Base-by-base conservation (phyloP, 805 yeast species). In the Saccharomycopsis lassenensis region DNA sequence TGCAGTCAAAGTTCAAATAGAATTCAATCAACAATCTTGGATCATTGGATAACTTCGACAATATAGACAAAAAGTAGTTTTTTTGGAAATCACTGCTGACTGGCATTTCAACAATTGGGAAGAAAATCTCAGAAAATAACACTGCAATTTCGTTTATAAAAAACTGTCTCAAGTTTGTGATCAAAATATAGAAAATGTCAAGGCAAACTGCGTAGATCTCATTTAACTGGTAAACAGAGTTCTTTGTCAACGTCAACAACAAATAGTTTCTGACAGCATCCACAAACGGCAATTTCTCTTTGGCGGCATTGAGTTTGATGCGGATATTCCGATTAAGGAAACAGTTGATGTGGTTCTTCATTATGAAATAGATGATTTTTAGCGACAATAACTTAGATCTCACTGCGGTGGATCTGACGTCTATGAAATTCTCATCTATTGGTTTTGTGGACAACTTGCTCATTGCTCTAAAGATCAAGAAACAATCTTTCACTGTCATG, bases 1-100 rank as follows among this genome's bases (percentile, higher is more conserved):
- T 95, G 63, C 99, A 91, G 57, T 91, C 99, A 56, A 91, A 93
- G 57, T 91, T 91, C 50, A 91, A 67, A 53, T 89, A 91, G 41
- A 91, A 74, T 59, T 91, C 99, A 40, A 93, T 84, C 44, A 93
- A 62, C 14, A 93, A 78, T 43, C 94, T 69, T 29, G 97, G 94
- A 58, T 89, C 95, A 45, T 75, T 74, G 52, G 94, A 80, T 25
- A 91, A 58, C 46, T 94, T 68, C 48, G 82, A 81, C 18, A 93
- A 67, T n/a, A 89, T 69, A 8, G 79, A 71, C 42, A 93, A 63
- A 45, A 89, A 71, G 50, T 86, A 89, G 53, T 93, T 69, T 54
- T 89, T 86, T 58, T 93, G 98, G 55, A 89, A 96, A 7, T 87
- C 61, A 0, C 95, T 84, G 1, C 96, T 82, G 2, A 94, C 76